These are phyloP conservation scores for Omphalotus guepiniiformis DNA, from an alignment of 768 basidiomycete genomes.

Conservation along the genomic window DNA sequence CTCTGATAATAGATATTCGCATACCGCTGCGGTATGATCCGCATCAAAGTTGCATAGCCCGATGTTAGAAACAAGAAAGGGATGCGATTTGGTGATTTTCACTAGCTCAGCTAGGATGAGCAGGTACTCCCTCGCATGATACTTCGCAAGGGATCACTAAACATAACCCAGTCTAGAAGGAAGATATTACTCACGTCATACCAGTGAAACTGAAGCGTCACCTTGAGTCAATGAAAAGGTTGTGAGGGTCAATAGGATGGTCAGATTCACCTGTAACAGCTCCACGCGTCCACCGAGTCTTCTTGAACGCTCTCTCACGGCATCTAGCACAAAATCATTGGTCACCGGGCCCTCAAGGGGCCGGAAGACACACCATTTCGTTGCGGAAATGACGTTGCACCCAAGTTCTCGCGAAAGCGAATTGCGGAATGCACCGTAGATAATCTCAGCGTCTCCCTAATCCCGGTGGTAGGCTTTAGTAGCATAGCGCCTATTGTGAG, in stretches of 20 bases:
- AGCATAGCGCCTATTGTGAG: not conserved
- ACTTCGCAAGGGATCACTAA: constrained; percentile 2
- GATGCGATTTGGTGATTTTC: constrained; percentile 11
- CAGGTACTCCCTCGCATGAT: constrained; percentile 11
- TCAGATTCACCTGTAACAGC: constrained; percentile 42
- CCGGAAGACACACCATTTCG: constrained; percentile 59
- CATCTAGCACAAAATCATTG: constrained; percentile 41
- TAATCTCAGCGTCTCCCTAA: constrained; percentile 15
- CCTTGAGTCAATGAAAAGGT: not conserved
- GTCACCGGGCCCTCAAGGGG: constrained; percentile 29
- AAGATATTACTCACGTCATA: constrained; percentile 34
- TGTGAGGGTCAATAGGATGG: not conserved
- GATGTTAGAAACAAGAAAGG: constrained; percentile 38
- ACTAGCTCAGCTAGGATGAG: constrained; percentile 13
- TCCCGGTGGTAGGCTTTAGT: not conserved
- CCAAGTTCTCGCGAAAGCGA: constrained; percentile 20
- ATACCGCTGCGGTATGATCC: constrained; percentile 50
- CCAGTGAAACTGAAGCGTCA: constrained; percentile 59
- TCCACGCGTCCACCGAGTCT: constrained; percentile 44
- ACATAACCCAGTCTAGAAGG: not conserved
- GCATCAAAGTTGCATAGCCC: constrained; percentile 61
- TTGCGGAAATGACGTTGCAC: constrained; percentile 41
- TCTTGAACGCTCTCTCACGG: constrained; percentile 45
- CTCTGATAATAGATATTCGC: constrained; percentile 28
- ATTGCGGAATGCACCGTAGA: constrained; percentile 46